Evolutionary conservation across 495 filamentous ascomycete genomes (phyloP).

Genomic region (Penicillium alfredii): DNA sequence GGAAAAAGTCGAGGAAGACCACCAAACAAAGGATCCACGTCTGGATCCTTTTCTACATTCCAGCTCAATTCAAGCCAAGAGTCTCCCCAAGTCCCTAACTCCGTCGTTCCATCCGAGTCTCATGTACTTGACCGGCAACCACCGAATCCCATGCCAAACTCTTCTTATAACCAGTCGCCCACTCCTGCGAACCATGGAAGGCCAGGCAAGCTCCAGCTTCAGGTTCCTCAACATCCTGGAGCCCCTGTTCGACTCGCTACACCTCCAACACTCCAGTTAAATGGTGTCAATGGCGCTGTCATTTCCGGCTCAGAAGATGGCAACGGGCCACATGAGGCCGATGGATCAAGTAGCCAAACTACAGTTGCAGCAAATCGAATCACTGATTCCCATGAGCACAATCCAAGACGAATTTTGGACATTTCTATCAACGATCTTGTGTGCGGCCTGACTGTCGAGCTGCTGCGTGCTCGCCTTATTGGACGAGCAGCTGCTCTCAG

Average conservation of each 20-base stretch:
- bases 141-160: slow-evolving; percentile 10
- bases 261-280: slow-evolving; percentile 63
- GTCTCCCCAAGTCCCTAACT: slow-evolving; percentile 22
- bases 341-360: no score
- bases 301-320: slow-evolving; percentile 1
- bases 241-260: slow-evolving; percentile 74
- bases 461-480: slow-evolving; percentile 26
- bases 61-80: slow-evolving; percentile 59
- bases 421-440: slow-evolving; percentile 34
- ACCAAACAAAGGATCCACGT: slow-evolving; percentile 68
- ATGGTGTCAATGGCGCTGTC: slow-evolving; percentile 46
- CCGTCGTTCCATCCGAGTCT: slow-evolving; percentile 25
- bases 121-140: slow-evolving; percentile 25
- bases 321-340: neutral
- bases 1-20: slow-evolving; percentile 82
- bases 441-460: slow-evolving; percentile 28
- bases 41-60: slow-evolving; percentile 81
- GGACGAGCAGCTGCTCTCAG: slow-evolving; percentile 24
- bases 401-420: no score
- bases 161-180: slow-evolving; percentile 27
- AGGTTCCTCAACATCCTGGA: slow-evolving; percentile 71
- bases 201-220: slow-evolving; percentile 60
- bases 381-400: no score
- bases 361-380: no score
- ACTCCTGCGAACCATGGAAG: slow-evolving; percentile 24